Conservation (phyloP, 2,329 filamentous ascomycete species). For the Arthrobotrys musiformis region DNA sequence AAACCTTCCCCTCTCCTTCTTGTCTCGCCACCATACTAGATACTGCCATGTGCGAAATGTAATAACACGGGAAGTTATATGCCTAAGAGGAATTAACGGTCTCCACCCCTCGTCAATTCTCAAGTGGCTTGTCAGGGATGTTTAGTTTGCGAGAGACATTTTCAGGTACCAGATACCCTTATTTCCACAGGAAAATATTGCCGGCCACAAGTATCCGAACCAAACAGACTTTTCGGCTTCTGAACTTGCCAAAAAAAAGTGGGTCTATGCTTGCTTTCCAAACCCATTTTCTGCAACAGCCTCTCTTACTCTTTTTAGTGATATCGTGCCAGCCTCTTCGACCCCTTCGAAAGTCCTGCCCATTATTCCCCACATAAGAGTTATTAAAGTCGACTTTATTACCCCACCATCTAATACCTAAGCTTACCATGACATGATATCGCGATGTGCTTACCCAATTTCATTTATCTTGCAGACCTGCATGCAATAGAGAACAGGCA, state of each 20-base stretch:
- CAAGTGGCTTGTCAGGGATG: slow-evolving; percentile 19
- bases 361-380: not conserved
- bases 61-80: slow-evolving; percentile 55
- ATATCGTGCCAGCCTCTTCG: slow-evolving; percentile 20
- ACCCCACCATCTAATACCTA: slow-evolving; percentile 29
- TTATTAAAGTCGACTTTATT: slow-evolving; percentile 10
- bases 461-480: slow-evolving; percentile 40
- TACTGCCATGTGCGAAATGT: slow-evolving; percentile 54
- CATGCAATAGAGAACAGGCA: slow-evolving; percentile 25
- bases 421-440: slow-evolving; percentile 52
- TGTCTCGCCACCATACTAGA: slow-evolving; percentile 39
- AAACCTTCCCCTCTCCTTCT: slow-evolving; percentile 15
- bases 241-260: no score
- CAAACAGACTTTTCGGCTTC: slow-evolving; percentile 21
- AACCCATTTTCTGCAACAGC: slow-evolving; percentile 43
- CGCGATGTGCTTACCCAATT: slow-evolving; percentile 44
- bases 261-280: slow-evolving; percentile 45
- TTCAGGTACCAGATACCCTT: slow-evolving; percentile 54
- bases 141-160: slow-evolving; percentile 49
- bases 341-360: slow-evolving; percentile 24
- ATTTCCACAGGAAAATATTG: slow-evolving; percentile 48
- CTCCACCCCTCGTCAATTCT: slow-evolving; percentile 24
- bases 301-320: slow-evolving; percentile 7
- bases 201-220: slow-evolving; percentile 41
- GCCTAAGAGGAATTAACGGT: slow-evolving; percentile 29